Percentiles rank a stretch among this genome's conserved stretches.
Conservation (phyloP, 495 filamentous ascomycete species). For the Daldinia caldariorum region DNA sequence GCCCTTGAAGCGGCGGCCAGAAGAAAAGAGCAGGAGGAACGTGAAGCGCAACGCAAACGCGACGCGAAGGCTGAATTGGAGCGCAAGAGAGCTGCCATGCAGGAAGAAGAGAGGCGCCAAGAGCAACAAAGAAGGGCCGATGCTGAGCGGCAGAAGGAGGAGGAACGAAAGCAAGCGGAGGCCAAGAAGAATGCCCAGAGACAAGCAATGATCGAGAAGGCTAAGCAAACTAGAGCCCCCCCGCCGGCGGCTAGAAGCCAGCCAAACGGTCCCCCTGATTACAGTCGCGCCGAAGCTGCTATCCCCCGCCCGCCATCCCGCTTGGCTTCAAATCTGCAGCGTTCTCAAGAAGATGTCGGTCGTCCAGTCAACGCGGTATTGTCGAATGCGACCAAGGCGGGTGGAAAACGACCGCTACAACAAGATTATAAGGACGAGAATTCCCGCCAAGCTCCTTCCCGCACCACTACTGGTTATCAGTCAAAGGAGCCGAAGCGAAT, state of each 20-base stretch:
- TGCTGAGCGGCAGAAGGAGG: constrained; percentile 60
- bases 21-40: constrained; percentile 83
- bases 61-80: constrained; percentile 82
- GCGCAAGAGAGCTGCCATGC: constrained; percentile 71
- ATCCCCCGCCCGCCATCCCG: constrained; percentile 55
- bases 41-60: constrained; percentile 77
- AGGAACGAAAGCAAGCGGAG: constrained; percentile 58
- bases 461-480: constrained; percentile 59
- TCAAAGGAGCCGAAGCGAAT: constrained; percentile 66
- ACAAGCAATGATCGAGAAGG: constrained; percentile 76
- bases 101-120: constrained; percentile 64
- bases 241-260: constrained; percentile 62
- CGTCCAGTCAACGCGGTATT: constrained; percentile 57
- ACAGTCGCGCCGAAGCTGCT: constrained; percentile 47
- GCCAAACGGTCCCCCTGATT: constrained; percentile 59
- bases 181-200: constrained; percentile 75
- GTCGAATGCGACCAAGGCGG: constrained; percentile 55
- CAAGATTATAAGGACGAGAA: constrained; percentile 62
- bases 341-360: constrained; percentile 52
- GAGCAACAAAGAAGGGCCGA: constrained; percentile 63
- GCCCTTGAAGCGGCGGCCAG: constrained; percentile 72
- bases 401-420: constrained; percentile 60
- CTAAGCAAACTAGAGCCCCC: constrained; percentile 64
- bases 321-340: constrained; percentile 52
- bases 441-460: constrained; percentile 49